These are phyloP conservation scores for Amanita rubescens DNA, from an alignment of 768 basidiomycete species.

Conservation along the genomic window DNA sequence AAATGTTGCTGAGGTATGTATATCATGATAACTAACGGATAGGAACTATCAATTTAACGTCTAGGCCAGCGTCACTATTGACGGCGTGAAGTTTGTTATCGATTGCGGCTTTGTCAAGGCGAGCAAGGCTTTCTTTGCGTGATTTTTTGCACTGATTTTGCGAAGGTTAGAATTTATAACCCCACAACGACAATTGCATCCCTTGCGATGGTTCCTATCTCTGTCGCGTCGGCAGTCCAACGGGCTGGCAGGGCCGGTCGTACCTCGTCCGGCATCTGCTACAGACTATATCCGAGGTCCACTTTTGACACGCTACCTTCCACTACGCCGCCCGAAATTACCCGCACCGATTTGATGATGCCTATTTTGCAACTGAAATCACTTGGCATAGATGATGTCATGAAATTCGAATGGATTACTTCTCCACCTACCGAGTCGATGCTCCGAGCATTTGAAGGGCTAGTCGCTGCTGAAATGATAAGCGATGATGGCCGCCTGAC, in stretches of 20 bases:
- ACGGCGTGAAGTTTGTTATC: conserved; percentile 89
- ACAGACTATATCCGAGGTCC: conserved; percentile 76
- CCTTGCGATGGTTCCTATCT: conserved; percentile 75
- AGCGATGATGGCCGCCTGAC: conserved; percentile 76
- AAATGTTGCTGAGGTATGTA: conserved; percentile 84
- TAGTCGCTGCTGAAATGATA: conserved; percentile 77
- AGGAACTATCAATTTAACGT: not conserved
- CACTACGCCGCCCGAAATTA: conserved; percentile 84
- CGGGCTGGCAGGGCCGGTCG: conserved; percentile 93
- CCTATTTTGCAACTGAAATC: conserved; percentile 92
- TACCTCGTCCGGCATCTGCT: conserved; percentile 87
- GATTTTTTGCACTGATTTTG: not conserved
- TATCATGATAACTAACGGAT: not conserved
- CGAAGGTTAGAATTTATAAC: conserved; percentile 84
- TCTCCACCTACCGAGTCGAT: conserved; percentile 83
- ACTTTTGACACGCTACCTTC: conserved; percentile 52
- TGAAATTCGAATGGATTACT: conserved; percentile 95
- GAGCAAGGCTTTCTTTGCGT: not conserved
- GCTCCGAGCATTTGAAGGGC: conserved; percentile 76
- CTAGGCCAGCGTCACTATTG: conserved; percentile 93
- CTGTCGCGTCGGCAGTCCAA: conserved; percentile 85
- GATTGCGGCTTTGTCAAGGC: conserved; percentile 97
- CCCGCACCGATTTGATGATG: conserved; percentile 83
- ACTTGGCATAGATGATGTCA: conserved; percentile 88
- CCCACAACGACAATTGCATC: conserved; percentile 81